A percentile compares a stretch with the other conserved stretches of the same genome.
Evolutionary conservation across 2,329 filamentous ascomycete species (phyloP).

Genomic region (Aspergillus glaucus): DNA sequence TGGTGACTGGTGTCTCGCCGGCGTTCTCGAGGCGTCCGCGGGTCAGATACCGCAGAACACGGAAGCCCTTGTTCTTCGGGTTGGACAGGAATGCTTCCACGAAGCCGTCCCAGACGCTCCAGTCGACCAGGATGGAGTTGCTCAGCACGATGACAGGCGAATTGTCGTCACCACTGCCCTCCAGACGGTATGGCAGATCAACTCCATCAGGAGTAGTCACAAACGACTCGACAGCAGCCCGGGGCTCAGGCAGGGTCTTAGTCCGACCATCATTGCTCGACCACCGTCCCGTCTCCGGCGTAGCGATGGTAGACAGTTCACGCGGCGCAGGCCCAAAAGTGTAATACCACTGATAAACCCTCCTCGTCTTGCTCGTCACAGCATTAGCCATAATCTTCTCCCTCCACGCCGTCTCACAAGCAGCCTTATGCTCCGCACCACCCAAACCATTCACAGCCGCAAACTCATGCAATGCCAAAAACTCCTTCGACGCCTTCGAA

Average conservation of each 20-base stretch:
- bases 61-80: constrained; percentile 53
- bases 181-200: constrained; percentile 64
- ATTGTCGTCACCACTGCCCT: constrained; percentile 60
- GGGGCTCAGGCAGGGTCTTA: constrained; percentile 43
- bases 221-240: constrained; percentile 58
- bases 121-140: constrained; percentile 74
- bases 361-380: constrained; percentile 51
- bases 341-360: constrained; percentile 68
- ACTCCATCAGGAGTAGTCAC: constrained; percentile 64
- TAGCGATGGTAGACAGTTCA: constrained; percentile 54
- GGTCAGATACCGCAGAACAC: constrained; percentile 69
- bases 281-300: constrained; percentile 46
- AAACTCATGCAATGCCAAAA: constrained; percentile 68
- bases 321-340: constrained; percentile 70
- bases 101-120: constrained; percentile 75
- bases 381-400: constrained; percentile 54
- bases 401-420: constrained; percentile 57
- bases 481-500: constrained; percentile 49
- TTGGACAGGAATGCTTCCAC: constrained; percentile 54
- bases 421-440: constrained; percentile 57
- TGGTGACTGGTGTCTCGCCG: constrained; percentile 43
- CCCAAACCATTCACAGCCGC: constrained; percentile 59
- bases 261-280: constrained; percentile 51
- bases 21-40: constrained; percentile 56
- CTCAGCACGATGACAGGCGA: constrained; percentile 69